A percentile compares a stretch with the other conserved stretches of the same genome.
phyloP scores from a whole-genome alignment of 345 rosid genomes.

The Boechera stricta region DNA sequence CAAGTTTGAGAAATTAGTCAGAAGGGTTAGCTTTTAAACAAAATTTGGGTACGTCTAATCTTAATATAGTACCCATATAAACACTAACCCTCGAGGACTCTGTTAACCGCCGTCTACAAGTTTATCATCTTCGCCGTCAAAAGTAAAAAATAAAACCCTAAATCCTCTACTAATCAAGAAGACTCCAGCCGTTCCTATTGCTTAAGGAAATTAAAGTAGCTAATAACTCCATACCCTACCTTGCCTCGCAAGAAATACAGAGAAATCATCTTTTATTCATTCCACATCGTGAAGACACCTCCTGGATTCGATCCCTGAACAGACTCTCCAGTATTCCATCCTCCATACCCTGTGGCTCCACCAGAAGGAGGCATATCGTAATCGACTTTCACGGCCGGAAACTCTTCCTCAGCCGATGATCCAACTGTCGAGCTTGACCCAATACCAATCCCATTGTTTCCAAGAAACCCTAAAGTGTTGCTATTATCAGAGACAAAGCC shows the following conservation, averaged over 20 bases:
- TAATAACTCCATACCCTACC: constrained; percentile 25
- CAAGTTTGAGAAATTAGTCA: constrained; percentile 38
- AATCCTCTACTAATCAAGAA: constrained; percentile 39
- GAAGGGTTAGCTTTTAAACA: constrained; percentile 42
- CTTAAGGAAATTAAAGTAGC: constrained; percentile 24
- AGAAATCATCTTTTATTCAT: constrained; percentile 49
- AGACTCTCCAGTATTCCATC: constrained; percentile 74
- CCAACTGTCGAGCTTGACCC: constrained; percentile 56
- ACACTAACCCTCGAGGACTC: constrained; percentile 43
- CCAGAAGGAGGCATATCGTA: constrained; percentile 70
- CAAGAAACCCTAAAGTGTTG: constrained; percentile 59
- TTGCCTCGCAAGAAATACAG: constrained; percentile 33
- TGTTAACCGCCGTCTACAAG: constrained; percentile 40
- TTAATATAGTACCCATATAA: constrained; percentile 38
- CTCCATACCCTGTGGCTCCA: constrained; percentile 58
- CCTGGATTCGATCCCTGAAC: constrained; percentile 78
- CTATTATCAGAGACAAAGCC: constrained; percentile 63
- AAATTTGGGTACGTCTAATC: constrained; percentile 42
- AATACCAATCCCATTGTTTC: constrained; percentile 62
- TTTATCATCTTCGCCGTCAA: constrained; percentile 35
- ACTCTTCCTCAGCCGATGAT: constrained; percentile 61
- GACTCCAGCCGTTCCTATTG: constrained; percentile 19
- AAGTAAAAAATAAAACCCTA: background rate
- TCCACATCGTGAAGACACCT: constrained; percentile 89
- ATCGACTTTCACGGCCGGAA: constrained; percentile 76